A percentile compares a stretch with the other conserved stretches of the same genome.
Conservation (phyloP, 768 basidiomycete species). For the Termitomyces sp. region DNA sequence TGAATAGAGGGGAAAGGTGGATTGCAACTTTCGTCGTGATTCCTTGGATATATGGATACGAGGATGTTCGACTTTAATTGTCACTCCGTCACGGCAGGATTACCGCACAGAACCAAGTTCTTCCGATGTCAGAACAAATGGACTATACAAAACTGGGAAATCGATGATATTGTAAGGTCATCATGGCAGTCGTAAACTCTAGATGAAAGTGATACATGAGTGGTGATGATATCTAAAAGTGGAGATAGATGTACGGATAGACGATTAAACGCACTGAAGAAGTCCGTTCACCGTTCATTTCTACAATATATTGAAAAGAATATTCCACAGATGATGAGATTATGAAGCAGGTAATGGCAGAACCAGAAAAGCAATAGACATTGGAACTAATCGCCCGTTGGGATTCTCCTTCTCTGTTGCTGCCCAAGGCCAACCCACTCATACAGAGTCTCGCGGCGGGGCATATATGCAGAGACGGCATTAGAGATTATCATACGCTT, state of each 20-base stretch:
- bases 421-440: slow-evolving; percentile 15
- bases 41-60: not conserved
- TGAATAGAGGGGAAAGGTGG: too few species aligned
- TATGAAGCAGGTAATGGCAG: not conserved
- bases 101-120: not conserved
- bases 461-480: slow-evolving; percentile 4
- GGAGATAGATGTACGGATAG: not conserved
- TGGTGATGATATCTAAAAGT: not conserved
- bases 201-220: not conserved
- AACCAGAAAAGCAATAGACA: not conserved
- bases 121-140: too few species aligned
- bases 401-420: not conserved
- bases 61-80: not conserved
- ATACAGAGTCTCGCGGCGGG: slow-evolving; percentile 12
- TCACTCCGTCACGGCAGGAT: not conserved
- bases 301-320: not conserved
- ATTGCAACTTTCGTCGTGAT: not conserved
- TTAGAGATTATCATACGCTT: not conserved
- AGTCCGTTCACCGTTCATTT: not conserved
- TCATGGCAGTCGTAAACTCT: not conserved
- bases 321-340: too few species aligned
- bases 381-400: not conserved
- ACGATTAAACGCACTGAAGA: not conserved
- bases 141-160: too few species aligned
- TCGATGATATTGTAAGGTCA: not conserved